Conservation (phyloP, 2,329 filamentous ascomycete genomes). For the Pseudocercospora cruenta region DNA sequence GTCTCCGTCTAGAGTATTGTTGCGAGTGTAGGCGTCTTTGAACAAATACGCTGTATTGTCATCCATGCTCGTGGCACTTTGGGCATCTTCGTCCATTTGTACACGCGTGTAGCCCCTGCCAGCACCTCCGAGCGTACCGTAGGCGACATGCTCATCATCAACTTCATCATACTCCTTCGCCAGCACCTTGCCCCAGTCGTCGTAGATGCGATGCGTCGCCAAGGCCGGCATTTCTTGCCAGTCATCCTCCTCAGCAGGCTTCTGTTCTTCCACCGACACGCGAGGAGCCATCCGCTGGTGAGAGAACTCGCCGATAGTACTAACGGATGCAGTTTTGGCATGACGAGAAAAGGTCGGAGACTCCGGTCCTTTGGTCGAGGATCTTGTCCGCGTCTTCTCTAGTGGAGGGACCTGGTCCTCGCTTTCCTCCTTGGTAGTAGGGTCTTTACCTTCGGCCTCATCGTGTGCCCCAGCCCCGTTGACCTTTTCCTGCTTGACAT, state of each 20-base stretch:
- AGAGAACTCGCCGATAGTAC: slow-evolving; percentile 77
- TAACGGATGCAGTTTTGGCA: slow-evolving; percentile 27
- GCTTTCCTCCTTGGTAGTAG: slow-evolving; percentile 14
- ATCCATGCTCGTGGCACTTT: slow-evolving; percentile 94
- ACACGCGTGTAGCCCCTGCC: slow-evolving; percentile 95
- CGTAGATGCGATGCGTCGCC: slow-evolving; percentile 91
- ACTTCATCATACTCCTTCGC: slow-evolving; percentile 75
- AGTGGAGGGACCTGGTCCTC: slow-evolving; percentile 4
- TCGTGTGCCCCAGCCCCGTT: not conserved
- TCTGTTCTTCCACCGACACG: slow-evolving; percentile 43
- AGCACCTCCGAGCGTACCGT: slow-evolving; percentile 80
- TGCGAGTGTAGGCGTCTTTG: slow-evolving; percentile 66
- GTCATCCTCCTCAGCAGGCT: slow-evolving; percentile 60
- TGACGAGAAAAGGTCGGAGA: slow-evolving; percentile 16
- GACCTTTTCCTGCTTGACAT: slow-evolving; percentile 16
- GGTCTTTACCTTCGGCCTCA: not conserved
- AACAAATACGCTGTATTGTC: slow-evolving; percentile 97
- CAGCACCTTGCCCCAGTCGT: slow-evolving; percentile 86
- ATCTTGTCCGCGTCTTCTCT: slow-evolving; percentile 10
- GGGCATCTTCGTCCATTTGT: slow-evolving; percentile 90
- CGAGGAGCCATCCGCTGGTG: slow-evolving; percentile 75
- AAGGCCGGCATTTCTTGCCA: slow-evolving; percentile 97
- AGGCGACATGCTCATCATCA: slow-evolving; percentile 70
- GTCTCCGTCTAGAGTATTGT: slow-evolving; percentile 62
- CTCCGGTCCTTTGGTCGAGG: slow-evolving; percentile 5